Base-by-base conservation (phyloP, 352 stramenopile genomes). In the Phytophthora sp. region DNA sequence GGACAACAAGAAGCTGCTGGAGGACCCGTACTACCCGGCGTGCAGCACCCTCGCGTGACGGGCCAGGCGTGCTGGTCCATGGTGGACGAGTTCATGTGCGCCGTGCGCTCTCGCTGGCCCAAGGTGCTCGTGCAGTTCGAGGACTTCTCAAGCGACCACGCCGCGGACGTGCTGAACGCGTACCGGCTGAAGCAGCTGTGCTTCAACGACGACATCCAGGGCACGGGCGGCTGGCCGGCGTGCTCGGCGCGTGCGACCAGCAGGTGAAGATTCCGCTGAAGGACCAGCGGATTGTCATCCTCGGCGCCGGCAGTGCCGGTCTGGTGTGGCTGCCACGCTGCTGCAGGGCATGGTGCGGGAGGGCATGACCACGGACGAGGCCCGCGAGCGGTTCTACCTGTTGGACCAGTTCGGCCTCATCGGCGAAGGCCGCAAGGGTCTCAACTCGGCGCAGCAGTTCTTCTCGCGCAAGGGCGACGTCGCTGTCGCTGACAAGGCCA, bases 201-300 rank as follows among this genome's bases (percentile, higher is more conserved):
- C 67, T 98, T 98, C 68, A 99, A 99, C 72, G 97, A 99, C 77
- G 97, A 99, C 69, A 99, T 99, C 66, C 97, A 99, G 66, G 97
- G 97, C 26, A 99, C 97, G 3, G 97, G 94, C 38, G 94, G 49
- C 64, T 99, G 38, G 96, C 96, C 18, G 96, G 96, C 3, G 80
- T 81, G 50, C 60, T 94, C 11, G 88, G 79, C 32, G 86, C 84
- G 10, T 91, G 84, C 18, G 67, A 72, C 30, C 85, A n/a, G n/a
- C n/a, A 68, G 8, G 84, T 92, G 1, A 43, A 83, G 7, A 82
- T 88, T 28, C 84, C 85, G 41, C 72, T 99, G 13, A 94, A 92
- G 58, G 87, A 99, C 42, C 94, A 99, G 74, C 83, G 91, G 24
- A 98, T 99, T 72, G 76, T 98, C 5, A 97, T 99, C 60, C 79